A percentile compares a stretch with the other conserved stretches of the same genome.
Evolutionary conservation across 169 alveolate species (phyloP).

Genomic region (Neospora caninum): DNA sequence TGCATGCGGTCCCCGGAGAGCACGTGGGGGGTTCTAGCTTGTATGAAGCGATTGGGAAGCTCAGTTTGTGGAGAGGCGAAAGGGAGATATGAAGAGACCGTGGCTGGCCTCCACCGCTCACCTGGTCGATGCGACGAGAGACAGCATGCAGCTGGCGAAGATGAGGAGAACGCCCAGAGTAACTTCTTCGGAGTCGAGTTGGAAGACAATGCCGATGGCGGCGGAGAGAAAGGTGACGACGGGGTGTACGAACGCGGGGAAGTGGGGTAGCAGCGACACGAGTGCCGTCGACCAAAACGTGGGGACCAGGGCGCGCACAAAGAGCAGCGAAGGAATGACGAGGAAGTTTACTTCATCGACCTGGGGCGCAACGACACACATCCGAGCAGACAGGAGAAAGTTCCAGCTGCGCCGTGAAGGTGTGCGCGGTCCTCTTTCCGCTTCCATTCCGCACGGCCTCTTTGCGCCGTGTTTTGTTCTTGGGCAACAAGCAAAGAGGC

Average conservation of each 20-base stretch:
- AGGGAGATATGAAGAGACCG: no score
- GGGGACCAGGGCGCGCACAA: slow-evolving; percentile 41
- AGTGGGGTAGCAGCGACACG: not conserved
- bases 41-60: no score
- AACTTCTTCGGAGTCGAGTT: slow-evolving; percentile 7
- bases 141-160: not conserved
- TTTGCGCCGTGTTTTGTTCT: no score
- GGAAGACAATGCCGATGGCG: not conserved
- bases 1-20: not conserved
- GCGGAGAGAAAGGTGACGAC: not conserved
- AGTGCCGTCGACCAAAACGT: not conserved
- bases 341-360: slow-evolving; percentile 63
- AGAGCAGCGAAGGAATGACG: slow-evolving; percentile 47
- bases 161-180: slow-evolving; percentile 47
- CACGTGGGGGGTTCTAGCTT: no score
- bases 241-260: not conserved
- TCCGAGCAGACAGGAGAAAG: not conserved
- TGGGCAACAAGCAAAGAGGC: no score
- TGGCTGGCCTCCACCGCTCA: not conserved
- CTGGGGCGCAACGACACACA: not conserved
- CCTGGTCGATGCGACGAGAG: slow-evolving; percentile 39
- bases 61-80: no score
- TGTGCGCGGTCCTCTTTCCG: no score
- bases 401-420: no score
- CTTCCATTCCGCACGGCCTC: no score